Percentiles rank a stretch among this genome's conserved stretches.
These are phyloP conservation scores for Trichoderma sp. DNA, from an alignment of 2,329 filamentous ascomycete genomes.

Conservation along the genomic window DNA sequence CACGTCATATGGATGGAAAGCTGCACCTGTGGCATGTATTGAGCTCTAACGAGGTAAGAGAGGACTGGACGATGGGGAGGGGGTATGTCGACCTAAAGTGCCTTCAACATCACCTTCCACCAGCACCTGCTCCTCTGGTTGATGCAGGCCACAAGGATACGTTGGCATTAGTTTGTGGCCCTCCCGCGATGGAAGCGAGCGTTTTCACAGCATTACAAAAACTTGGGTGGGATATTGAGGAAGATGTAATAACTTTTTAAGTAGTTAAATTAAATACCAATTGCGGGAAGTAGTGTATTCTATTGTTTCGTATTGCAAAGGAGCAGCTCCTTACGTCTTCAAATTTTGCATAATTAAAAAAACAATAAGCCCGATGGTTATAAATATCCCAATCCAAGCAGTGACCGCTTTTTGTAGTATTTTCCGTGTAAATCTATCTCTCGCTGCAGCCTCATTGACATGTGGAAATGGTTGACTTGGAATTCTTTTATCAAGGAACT, in stretches of 20 bases:
- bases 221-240: neutral
- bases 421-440: neutral
- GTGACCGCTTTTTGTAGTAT: neutral
- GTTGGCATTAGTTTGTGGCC: neutral
- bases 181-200: neutral
- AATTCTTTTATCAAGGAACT: constrained; percentile 39
- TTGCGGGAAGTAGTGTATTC: neutral
- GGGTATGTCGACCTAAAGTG: neutral
- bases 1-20: neutral
- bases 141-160: neutral
- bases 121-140: neutral
- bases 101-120: neutral
- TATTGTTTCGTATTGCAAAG: neutral
- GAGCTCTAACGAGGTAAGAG: neutral
- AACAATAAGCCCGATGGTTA: neutral
- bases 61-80: neutral
- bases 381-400: neutral
- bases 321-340: neutral
- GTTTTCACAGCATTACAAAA: neutral
- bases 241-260: neutral
- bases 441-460: constrained; percentile 34
- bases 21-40: constrained; percentile 4
- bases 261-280: neutral
- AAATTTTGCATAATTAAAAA: neutral
- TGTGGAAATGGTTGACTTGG: constrained; percentile 33